phyloP scores from a whole-genome alignment of 2,329 filamentous ascomycete genomes.

The Penicillium hordei region DNA sequence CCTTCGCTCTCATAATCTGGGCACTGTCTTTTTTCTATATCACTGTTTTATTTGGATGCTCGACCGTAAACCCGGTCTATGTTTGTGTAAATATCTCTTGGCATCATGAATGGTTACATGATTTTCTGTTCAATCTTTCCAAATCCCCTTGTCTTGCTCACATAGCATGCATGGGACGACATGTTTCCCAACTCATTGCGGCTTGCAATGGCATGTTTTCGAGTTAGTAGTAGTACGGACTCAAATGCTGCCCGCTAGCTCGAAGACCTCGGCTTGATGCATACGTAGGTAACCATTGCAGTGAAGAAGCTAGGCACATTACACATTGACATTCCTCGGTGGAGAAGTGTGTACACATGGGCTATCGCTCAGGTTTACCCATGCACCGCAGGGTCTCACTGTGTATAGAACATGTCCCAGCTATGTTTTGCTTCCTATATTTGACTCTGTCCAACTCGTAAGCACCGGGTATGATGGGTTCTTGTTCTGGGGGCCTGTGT shows the following conservation, averaged over 20 bases:
- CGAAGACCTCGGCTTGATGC: neutral
- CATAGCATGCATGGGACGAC: neutral
- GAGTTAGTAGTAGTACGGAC: neutral
- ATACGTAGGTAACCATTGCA: neutral
- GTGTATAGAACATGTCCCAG: neutral
- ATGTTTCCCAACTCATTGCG: neutral
- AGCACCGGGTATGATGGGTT: neutral
- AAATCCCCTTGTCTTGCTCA: conserved; percentile 5
- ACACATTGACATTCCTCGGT: neutral
- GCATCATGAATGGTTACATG: conserved; percentile 40
- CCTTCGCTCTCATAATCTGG: conserved; percentile 14
- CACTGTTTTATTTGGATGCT: conserved; percentile 26
- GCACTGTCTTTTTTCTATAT: conserved; percentile 23
- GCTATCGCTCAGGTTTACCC: neutral
- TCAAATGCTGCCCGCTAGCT: neutral
- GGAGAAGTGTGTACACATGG: neutral
- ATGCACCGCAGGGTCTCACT: neutral
- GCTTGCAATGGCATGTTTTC: neutral
- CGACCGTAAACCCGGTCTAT: conserved; percentile 23
- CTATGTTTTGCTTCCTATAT: neutral
- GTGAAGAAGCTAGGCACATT: neutral
- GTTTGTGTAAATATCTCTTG: conserved; percentile 42
- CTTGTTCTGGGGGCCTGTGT: neutral
- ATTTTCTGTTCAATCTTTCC: conserved; percentile 23
- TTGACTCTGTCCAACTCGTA: neutral